Conservation (phyloP, 345 rosid genomes). For the Melaleuca quinquenervia region DNA sequence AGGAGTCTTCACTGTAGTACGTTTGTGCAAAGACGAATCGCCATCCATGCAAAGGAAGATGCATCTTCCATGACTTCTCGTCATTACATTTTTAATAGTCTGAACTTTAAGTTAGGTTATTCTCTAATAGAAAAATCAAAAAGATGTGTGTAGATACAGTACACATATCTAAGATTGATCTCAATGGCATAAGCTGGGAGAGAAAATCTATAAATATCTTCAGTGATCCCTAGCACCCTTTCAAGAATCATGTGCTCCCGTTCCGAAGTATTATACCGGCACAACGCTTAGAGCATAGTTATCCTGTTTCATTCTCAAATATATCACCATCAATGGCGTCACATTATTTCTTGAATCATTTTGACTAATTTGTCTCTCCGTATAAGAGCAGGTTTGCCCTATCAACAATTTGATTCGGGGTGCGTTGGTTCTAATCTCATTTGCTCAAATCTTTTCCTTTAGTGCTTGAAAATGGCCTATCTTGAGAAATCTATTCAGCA, state of each 20-base stretch:
- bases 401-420: neutral
- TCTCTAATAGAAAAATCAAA: neutral
- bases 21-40: neutral
- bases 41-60: neutral
- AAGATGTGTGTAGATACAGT: neutral
- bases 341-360: neutral
- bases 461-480: neutral
- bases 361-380: neutral
- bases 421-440: neutral
- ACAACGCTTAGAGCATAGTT: neutral
- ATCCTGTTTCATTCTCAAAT: neutral
- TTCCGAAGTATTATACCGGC: neutral
- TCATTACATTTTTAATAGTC: neutral
- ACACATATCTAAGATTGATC: too few species aligned
- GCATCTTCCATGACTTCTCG: neutral
- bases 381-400: neutral
- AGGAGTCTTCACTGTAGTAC: neutral
- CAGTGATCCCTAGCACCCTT: neutral
- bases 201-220: neutral
- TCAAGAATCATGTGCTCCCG: fast-evolving
- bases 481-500: neutral
- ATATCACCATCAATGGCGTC: neutral
- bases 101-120: neutral
- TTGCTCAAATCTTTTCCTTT: neutral
- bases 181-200: neutral